Evolutionary conservation across 2,329 filamentous ascomycete genomes (phyloP).

Genomic region (Colletotrichum sansevieriae): DNA sequence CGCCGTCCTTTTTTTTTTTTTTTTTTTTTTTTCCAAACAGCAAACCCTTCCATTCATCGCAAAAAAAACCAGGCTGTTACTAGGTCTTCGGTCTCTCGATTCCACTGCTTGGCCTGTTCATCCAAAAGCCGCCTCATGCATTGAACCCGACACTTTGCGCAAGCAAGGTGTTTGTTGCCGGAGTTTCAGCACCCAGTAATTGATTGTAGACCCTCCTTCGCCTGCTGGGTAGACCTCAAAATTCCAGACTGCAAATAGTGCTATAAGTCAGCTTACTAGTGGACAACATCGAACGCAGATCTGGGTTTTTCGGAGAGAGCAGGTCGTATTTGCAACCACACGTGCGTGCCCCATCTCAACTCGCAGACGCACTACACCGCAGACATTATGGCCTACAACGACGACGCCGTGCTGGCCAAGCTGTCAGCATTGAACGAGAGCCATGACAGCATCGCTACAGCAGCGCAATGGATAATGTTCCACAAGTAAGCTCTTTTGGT

Average conservation of each 20-base stretch:
- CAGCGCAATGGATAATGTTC: constrained; percentile 99
- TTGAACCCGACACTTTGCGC: constrained; percentile 29
- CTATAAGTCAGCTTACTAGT: constrained; percentile 18
- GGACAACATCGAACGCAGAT: neutral
- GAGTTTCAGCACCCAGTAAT: constrained; percentile 29
- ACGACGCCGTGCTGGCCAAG: constrained; percentile 95
- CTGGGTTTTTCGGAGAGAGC: neutral
- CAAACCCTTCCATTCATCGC: constrained; percentile 18
- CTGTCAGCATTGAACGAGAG: constrained; percentile 96
- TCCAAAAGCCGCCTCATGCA: constrained; percentile 25
- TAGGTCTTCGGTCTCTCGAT: constrained; percentile 18
- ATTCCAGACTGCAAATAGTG: constrained; percentile 15
- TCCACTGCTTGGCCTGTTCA: constrained; percentile 8
- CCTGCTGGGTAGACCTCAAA: constrained; percentile 9
- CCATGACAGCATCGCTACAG: constrained; percentile 95
- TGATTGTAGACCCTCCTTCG: constrained; percentile 33
- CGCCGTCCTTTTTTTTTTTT: neutral
- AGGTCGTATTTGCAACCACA: constrained; percentile 13
- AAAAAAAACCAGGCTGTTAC: neutral
- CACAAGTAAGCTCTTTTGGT: constrained; percentile 64
- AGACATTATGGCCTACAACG: constrained; percentile 86
- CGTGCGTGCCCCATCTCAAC: constrained; percentile 1
- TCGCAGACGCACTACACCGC: neutral
- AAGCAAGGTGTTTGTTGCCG: constrained; percentile 38
- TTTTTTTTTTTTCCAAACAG: neutral